Percentiles rank a stretch among this genome's conserved stretches.
These are phyloP conservation scores for Dioscorea dumetorum DNA, from an alignment of 106 monocot species.

Conservation along the genomic window DNA sequence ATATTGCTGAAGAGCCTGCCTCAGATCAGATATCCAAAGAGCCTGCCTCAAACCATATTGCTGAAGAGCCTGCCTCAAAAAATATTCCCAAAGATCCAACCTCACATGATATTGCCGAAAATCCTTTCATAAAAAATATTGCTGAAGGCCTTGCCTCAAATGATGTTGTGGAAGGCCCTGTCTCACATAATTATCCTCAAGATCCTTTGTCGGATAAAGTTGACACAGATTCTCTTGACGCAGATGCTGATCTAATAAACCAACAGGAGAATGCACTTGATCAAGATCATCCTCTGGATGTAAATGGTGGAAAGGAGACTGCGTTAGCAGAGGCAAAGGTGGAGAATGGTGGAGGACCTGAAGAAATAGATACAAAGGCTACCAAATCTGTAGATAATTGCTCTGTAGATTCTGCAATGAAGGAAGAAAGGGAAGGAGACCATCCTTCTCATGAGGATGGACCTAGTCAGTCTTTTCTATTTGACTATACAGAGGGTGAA, in stretches of 20 bases:
- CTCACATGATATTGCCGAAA: no score
- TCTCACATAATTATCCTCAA: no score
- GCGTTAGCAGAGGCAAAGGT: background rate
- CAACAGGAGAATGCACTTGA: background rate
- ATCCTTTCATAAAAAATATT: no score
- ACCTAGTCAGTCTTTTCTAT: conserved; percentile 16
- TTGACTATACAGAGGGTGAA: conserved; percentile 53
- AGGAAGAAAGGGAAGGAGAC: conserved; percentile 5
- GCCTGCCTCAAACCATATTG: no score
- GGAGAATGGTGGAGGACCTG: background rate
- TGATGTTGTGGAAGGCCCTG: no score
- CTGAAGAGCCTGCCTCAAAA: no score
- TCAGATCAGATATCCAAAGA: no score
- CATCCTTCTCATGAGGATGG: conserved; percentile 8
- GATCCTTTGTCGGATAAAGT: no score
- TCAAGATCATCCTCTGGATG: background rate
- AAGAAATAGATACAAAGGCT: background rate
- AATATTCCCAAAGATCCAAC: no score
- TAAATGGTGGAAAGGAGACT: background rate
- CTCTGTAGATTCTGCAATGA: background rate
- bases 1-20: no score
- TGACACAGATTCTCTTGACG: no score
- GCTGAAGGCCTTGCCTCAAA: no score
- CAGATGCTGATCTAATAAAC: background rate
- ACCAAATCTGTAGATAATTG: background rate